These are phyloP conservation scores for Hymenoscyphus occultus DNA, from an alignment of 2,329 filamentous ascomycete species.

Conservation along the genomic window DNA sequence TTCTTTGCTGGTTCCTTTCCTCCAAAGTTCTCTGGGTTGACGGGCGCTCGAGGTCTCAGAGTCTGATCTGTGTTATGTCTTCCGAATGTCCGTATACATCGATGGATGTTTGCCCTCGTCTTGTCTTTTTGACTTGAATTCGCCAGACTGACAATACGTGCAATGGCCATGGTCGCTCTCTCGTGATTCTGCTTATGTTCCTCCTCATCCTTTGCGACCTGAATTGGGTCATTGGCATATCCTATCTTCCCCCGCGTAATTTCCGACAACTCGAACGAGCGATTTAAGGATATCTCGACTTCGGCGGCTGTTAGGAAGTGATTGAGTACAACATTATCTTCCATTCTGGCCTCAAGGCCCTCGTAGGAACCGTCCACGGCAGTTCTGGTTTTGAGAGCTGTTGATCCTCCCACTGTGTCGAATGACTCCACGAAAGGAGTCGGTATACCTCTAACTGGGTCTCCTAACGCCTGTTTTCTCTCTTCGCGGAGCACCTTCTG, in stretches of 20 bases:
- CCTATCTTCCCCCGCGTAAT: slow-evolving; percentile 43
- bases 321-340: slow-evolving; percentile 63
- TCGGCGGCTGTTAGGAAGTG: slow-evolving; percentile 69
- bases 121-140: slow-evolving; percentile 78
- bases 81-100: slow-evolving; percentile 84
- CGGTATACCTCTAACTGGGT: slow-evolving; percentile 73
- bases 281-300: slow-evolving; percentile 61
- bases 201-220: slow-evolving; percentile 41
- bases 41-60: slow-evolving; percentile 49
- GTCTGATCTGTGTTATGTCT: slow-evolving; percentile 79
- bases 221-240: slow-evolving; percentile 30
- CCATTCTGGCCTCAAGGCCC: slow-evolving; percentile 41
- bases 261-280: slow-evolving; percentile 66
- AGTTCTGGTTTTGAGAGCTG: slow-evolving; percentile 15
- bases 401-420: slow-evolving; percentile 51
- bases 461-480: slow-evolving; percentile 64
- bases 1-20: slow-evolving; percentile 37
- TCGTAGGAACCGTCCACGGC: slow-evolving; percentile 43
- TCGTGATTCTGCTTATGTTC: slow-evolving; percentile 56
- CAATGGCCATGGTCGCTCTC: slow-evolving; percentile 71
- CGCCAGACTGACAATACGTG: slow-evolving; percentile 72
- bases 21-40: slow-evolving; percentile 22
- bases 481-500: slow-evolving; percentile 65
- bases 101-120: slow-evolving; percentile 76
- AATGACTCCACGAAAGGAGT: slow-evolving; percentile 86